These are phyloP conservation scores for Penicillium lagena DNA, from an alignment of 495 filamentous ascomycete genomes.

Conservation along the genomic window DNA sequence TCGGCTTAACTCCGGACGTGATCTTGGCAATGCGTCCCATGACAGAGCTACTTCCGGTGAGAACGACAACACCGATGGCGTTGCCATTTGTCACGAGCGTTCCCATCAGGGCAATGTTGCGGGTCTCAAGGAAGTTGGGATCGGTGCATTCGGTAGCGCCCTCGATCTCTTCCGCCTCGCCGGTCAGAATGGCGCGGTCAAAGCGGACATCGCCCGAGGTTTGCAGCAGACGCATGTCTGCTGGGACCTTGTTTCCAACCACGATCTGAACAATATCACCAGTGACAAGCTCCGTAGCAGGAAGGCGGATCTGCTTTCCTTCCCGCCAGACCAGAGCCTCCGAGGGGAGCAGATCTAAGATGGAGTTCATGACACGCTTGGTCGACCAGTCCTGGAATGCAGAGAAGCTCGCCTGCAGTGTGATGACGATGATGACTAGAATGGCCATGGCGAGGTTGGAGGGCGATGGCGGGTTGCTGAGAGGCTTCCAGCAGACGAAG, in stretches of 20 bases:
- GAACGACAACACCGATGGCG: constrained; percentile 57
- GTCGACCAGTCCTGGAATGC: constrained; percentile 64
- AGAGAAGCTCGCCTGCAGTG: constrained; percentile 65
- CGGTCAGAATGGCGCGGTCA: constrained; percentile 66
- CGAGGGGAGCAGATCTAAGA: constrained; percentile 61
- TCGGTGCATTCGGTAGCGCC: constrained; percentile 57
- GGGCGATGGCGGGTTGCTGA: constrained; percentile 59
- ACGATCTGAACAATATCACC: constrained; percentile 63
- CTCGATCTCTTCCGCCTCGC: constrained; percentile 56
- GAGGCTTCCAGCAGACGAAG: constrained; percentile 66
- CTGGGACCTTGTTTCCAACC: constrained; percentile 64
- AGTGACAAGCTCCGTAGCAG: constrained; percentile 55
- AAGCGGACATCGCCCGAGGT: constrained; percentile 63
- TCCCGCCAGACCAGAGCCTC: constrained; percentile 57
- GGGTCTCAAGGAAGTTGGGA: constrained; percentile 67
- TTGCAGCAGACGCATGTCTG: constrained; percentile 62
- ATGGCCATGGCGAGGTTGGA: constrained; percentile 67
- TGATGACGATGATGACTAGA: constrained; percentile 59
- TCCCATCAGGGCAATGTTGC: constrained; percentile 66
- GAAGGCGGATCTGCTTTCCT: constrained; percentile 37
- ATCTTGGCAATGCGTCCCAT: constrained; percentile 66
- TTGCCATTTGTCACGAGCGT: constrained; percentile 62
- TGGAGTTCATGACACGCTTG: constrained; percentile 57
- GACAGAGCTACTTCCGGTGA: constrained; percentile 53
- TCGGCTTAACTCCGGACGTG: constrained; percentile 57